Percentiles rank a stretch among this genome's conserved stretches.
These are phyloP conservation scores for Diplocarpon rosae DNA, from an alignment of 2,329 filamentous ascomycete genomes.

Conservation along the genomic window DNA sequence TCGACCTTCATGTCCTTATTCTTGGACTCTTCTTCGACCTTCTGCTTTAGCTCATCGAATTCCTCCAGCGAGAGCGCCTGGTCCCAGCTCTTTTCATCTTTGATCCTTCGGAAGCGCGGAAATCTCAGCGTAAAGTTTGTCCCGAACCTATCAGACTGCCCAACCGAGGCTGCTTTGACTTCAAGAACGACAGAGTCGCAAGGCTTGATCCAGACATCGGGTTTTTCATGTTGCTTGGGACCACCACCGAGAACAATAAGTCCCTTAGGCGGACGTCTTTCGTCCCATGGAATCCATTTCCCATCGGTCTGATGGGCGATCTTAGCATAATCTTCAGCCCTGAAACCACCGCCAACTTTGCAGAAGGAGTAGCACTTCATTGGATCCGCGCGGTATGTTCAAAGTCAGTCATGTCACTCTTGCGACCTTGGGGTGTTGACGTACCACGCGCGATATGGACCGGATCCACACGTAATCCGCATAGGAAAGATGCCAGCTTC, in stretches of 20 bases:
- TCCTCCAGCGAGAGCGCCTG: slow-evolving; percentile 67
- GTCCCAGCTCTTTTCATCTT: slow-evolving; percentile 77
- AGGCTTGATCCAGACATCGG: slow-evolving; percentile 89
- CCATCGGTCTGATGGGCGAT: slow-evolving; percentile 77
- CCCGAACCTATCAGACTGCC: slow-evolving; percentile 66
- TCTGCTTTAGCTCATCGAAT: slow-evolving; percentile 59
- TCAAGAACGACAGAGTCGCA: slow-evolving; percentile 78
- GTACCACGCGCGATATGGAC: slow-evolving; percentile 42
- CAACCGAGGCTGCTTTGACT: slow-evolving; percentile 77
- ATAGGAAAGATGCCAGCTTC: slow-evolving; percentile 75
- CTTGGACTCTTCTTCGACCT: slow-evolving; percentile 58
- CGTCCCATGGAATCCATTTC: slow-evolving; percentile 84
- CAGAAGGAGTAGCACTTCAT: slow-evolving; percentile 90
- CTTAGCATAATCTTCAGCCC: slow-evolving; percentile 70
- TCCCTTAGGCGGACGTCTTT: slow-evolving; percentile 60
- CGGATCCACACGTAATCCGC: slow-evolving; percentile 68
- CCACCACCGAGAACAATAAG: slow-evolving; percentile 76
- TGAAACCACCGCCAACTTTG: slow-evolving; percentile 93
- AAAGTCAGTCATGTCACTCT: too few relatives aligned
- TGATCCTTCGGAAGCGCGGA: slow-evolving; percentile 73
- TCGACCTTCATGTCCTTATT: slow-evolving; percentile 72
- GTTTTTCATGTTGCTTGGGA: slow-evolving; percentile 60
- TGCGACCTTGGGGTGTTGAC: not conserved
- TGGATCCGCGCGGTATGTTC: slow-evolving; percentile 34
- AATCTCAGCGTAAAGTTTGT: slow-evolving; percentile 74